These are phyloP conservation scores for Blastomyces silverae DNA, from an alignment of 2,329 filamentous ascomycete species.

Conservation along the genomic window DNA sequence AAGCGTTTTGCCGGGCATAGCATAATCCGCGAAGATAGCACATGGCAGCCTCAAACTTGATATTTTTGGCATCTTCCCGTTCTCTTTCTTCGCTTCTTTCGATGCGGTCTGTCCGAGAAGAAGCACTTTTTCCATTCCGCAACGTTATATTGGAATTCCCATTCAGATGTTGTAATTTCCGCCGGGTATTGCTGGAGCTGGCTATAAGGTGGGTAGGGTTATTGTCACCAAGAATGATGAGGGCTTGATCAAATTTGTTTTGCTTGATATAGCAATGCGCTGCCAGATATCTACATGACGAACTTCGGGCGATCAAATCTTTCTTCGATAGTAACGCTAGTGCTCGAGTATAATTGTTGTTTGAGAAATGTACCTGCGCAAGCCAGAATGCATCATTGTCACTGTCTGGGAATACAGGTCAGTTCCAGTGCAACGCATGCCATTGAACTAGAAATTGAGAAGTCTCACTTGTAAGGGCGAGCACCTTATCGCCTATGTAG, in stretches of 20 bases:
- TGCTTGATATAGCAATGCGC: slow-evolving; percentile 94
- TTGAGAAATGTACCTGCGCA: slow-evolving; percentile 94
- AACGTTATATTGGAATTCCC: slow-evolving; percentile 47
- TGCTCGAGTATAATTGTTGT: slow-evolving; percentile 88
- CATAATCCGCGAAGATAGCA: slow-evolving; percentile 90
- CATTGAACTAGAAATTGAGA: slow-evolving; percentile 15
- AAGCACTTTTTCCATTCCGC: slow-evolving; percentile 42
- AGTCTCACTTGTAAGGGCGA: slow-evolving; percentile 74
- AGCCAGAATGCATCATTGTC: slow-evolving; percentile 95
- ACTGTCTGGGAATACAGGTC: slow-evolving; percentile 55
- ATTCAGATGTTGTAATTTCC: slow-evolving; percentile 64
- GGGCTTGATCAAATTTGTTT: slow-evolving; percentile 78
- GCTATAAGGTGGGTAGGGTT: slow-evolving; percentile 85
- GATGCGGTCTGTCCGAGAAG: slow-evolving; percentile 44
- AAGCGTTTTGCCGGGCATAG: slow-evolving; percentile 94
- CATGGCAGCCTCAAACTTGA: slow-evolving; percentile 93
- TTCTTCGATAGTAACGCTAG: slow-evolving; percentile 78
- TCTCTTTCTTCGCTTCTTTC: slow-evolving; percentile 57
- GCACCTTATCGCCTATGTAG: slow-evolving; percentile 93
- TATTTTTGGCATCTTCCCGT: slow-evolving; percentile 63
- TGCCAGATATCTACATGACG: slow-evolving; percentile 85
- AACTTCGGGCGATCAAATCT: slow-evolving; percentile 71
- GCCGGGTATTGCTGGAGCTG: slow-evolving; percentile 55
- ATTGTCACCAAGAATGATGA: slow-evolving; percentile 78
- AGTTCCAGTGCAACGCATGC: slow-evolving; percentile 9